Base-by-base conservation (phyloP, 2,329 filamentous ascomycete species). In the Diaporthe nobilis region DNA sequence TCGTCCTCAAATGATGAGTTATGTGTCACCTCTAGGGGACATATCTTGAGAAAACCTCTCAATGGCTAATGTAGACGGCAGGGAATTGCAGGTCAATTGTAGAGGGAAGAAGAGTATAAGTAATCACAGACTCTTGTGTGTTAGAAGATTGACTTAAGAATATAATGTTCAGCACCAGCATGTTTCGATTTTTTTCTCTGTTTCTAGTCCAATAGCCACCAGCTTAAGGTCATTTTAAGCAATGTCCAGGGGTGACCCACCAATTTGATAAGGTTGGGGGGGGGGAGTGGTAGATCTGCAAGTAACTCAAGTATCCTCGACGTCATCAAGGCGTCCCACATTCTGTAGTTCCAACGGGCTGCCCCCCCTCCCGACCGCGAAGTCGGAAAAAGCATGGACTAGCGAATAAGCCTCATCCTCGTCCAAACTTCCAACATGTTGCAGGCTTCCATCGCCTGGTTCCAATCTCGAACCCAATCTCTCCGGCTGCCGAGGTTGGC, bases 361-460 rank as follows among this genome's bases (percentile, higher is more conserved):
- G 4, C 31, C 31, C 63, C 47, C 63, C 42, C 28, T 20, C 47
- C 31, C 44, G 10, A 37, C 47, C 44, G 22, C 28, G 63, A 53
- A 51, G 31, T 9, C 44, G 28, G 55, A 67, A 67, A 67, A 67
- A 37, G 61, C 20, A 51, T 4, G 28, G 44, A 34, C 63, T 68
- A 39, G 47, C 63, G 47, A 17, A 53, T 51, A 37, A 68, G 63
- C 63, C 63, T 68, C 63, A 51, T 68, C 17, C 28, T 68, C 47
- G 31, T 51, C 63, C 47, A 39, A 49, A 25, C 31, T 68, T 20
- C 12, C 44, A 47, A 15, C 39, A 28, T n/a, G 22, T 28, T 34
- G 39, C 60, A 67, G 28, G 20, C 44, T 25, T n/a, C 47, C 63
- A 68, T 39, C 13, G 63, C 44, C 31, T 49, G 42, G 63, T 13